Evolutionary conservation across 1,139 yeast species (phyloP).

Genomic region (Suhomyces choctaworum): DNA sequence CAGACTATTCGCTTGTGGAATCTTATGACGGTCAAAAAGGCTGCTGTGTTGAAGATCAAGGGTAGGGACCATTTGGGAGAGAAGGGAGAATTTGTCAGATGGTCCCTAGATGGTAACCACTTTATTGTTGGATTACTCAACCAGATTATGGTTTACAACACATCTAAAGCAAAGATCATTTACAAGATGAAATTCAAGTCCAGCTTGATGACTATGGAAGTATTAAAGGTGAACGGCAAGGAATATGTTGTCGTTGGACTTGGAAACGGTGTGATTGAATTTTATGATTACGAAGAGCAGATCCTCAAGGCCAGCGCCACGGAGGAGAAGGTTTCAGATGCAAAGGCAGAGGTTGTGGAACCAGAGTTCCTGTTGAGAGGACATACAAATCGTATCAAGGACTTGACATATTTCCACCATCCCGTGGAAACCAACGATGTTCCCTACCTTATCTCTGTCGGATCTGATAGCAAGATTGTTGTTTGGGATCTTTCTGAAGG

Average conservation of each 20-base stretch:
- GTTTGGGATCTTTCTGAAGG: constrained; percentile 70
- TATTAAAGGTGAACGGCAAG: constrained; percentile 41
- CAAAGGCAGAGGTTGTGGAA: constrained; percentile 31
- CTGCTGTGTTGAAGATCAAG: constrained; percentile 75
- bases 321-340: constrained; percentile 30
- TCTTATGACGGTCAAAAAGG: constrained; percentile 95
- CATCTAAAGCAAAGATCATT: constrained; percentile 61
- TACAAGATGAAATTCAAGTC: constrained; percentile 51
- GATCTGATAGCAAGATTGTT: constrained; percentile 91
- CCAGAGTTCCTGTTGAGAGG: constrained; percentile 68
- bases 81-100: constrained; percentile 64
- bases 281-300: constrained; percentile 46
- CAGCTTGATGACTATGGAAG: constrained; percentile 69
- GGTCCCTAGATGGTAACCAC: constrained; percentile 61
- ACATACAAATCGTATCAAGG: constrained; percentile 85
- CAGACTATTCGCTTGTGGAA: constrained; percentile 88
- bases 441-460: constrained; percentile 71
- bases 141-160: constrained; percentile 63
- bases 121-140: constrained; percentile 76
- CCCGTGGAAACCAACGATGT: constrained; percentile 32
- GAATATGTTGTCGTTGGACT: constrained; percentile 70
- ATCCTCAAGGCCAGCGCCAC: constrained; percentile 20
- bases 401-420: constrained; percentile 56
- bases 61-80: constrained; percentile 67
- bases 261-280: constrained; percentile 69